Percentiles rank a stretch among this genome's conserved stretches.
phyloP scores from a whole-genome alignment of 2,329 filamentous ascomycete genomes.

The Fusarium burgessii region DNA sequence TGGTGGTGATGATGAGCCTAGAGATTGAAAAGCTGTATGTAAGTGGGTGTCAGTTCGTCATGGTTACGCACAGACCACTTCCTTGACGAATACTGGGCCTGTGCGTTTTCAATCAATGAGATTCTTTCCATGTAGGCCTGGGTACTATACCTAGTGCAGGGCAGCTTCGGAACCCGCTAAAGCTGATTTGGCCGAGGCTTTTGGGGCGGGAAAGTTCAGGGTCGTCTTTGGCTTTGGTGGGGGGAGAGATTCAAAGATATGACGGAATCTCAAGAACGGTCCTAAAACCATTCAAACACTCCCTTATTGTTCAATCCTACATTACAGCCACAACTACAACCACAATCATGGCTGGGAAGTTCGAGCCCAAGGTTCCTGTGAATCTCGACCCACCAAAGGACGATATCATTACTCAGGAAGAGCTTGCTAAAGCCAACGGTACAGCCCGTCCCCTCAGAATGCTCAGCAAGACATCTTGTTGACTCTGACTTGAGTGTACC shows the following conservation, averaged over 20 bases:
- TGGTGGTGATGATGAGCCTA: slow-evolving; percentile 21
- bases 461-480: background rate
- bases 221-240: slow-evolving; percentile 30
- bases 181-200: slow-evolving; percentile 28
- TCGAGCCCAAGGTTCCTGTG: slow-evolving; percentile 83
- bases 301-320: background rate
- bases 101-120: slow-evolving; percentile 30
- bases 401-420: slow-evolving; percentile 84
- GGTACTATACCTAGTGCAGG: background rate
- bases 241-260: slow-evolving; percentile 28
- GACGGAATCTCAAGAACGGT: slow-evolving; percentile 37
- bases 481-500: background rate
- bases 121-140: background rate
- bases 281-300: slow-evolving; percentile 2
- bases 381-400: slow-evolving; percentile 86
- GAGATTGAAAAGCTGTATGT: slow-evolving; percentile 30
- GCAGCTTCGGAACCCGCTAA: slow-evolving; percentile 5
- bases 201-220: slow-evolving; percentile 7
- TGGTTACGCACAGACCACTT: slow-evolving; percentile 38
- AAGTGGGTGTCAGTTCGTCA: slow-evolving; percentile 28
- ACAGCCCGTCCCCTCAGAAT: slow-evolving; percentile 51
- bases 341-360: slow-evolving; percentile 69
- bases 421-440: slow-evolving; percentile 88
- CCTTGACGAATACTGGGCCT: slow-evolving; percentile 33
- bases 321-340: background rate